Evolutionary conservation across 768 basidiomycete genomes (phyloP), one percentile per base, ranked within the genome.

Genomic region (Lentinula sp.): DNA sequence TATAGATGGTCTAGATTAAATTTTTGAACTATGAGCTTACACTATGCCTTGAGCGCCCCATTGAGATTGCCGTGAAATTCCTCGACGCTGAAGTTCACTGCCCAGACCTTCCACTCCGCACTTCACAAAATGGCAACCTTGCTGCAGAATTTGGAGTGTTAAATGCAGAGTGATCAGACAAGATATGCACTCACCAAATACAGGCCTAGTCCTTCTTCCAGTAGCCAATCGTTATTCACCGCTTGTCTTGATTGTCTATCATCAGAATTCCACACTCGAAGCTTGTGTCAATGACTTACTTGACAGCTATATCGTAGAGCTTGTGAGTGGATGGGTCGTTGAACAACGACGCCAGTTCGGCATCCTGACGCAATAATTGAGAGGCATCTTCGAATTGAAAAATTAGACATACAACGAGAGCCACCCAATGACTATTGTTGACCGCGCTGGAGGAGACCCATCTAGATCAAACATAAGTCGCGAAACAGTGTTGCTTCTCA

Each of bases 41-140:
- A 86, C 86, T 62, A 90, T 84, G 33, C 87, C 88, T 61, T 80
- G 80, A 32, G 88, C 88, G 23, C 88, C 88, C 87, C 86, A 89
- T 66, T 88, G 86, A 4, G 81, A 73, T 66, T 89, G 86, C 7
- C 85, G 77, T 6, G 83, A 73, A 61, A 89, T 85, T 0, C 84
- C 88, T 36, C 86, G 81, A 46, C 83, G 77, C 61, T 88, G 88
- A 4, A 90, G 73, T 67, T 90, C 88, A 54, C 76, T 77, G 10
- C 88, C 89, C 1, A 91, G 75, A 6, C 83, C 81, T 70, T 85
- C 85, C 4, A 88, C 83, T 0, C 84, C 86, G 64, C 80, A 81
- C 42, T 83, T 79, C 7, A 85, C 76, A 61, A 89, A 86, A 70
- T 91, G 87, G 13, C 79, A 80, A 4, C 88, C 88, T 85, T 89